Evolutionary conservation across 176 grass and related monocot species (phyloP), one percentile per base, ranked within the genome.

Genomic region (Oryza meyeriana): DNA sequence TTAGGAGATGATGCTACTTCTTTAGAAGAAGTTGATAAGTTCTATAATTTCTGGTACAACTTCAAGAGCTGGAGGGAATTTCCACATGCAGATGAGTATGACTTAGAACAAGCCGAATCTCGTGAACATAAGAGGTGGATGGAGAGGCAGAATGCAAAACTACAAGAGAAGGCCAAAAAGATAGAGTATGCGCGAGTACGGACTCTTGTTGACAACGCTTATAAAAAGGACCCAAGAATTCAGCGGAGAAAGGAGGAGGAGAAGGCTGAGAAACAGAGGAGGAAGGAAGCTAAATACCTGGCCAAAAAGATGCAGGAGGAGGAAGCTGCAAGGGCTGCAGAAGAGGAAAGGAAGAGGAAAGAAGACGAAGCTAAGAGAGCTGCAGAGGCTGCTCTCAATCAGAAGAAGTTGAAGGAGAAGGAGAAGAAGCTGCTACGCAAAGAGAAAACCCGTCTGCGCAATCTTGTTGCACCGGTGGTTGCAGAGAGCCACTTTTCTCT

Each of bases 81-180:
- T 74, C 93, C 96, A 1, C 84, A 93, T 83, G 90, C 75, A 38
- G 96, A 99, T 72, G 96, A 99, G 65, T 99, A 93, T 88, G 96
- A 99, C 75, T 27, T 99, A 34, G 96, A 99, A 72, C 92, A 99
- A 95, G 96, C 96, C 25, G 96, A 99, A 61, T 95, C 96, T 68
- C 93, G 93, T 78, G 96, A 99, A 66, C 96, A 99, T 79, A 99
- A 90, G 77, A 91, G 96, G 83, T 99, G 96, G 96, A 99, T 99
- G 96, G 96, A 99, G 87, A 91, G 96, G 74, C 96, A 99, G 77
- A 99, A 99, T 61, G 12, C 67, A 8, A 99, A 95, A 81, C 74
- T 95, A 73, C 87, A 93, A 64, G 96, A 99, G 80, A 99, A 92
- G 80, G 96, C 96, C 1, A 92, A 92, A 70, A 99, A 95, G 80